A percentile compares a stretch with the other conserved stretches of the same genome.
These are phyloP conservation scores for Collybia sp. DNA, from an alignment of 768 basidiomycete species.

Conservation along the genomic window DNA sequence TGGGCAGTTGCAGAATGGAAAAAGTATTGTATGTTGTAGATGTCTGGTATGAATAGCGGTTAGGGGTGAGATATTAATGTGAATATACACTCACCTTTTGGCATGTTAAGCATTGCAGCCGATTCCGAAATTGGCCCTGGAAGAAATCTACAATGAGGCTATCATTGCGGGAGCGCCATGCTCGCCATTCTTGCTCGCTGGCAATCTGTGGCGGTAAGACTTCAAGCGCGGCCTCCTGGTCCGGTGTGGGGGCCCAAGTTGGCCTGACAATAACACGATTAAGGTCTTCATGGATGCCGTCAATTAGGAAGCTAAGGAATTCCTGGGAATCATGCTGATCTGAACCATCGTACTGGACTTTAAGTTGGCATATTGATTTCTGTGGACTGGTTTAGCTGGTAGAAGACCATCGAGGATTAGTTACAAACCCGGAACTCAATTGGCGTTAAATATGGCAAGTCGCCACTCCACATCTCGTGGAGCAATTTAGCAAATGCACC, in stretches of 20 bases:
- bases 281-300: constrained; percentile 87
- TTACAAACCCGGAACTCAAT: constrained; percentile 73
- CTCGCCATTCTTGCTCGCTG: constrained; percentile 88
- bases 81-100: constrained; percentile 53
- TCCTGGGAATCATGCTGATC: constrained; percentile 99
- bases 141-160: constrained; percentile 95
- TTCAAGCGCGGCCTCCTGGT: constrained; percentile 87
- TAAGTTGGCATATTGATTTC: constrained; percentile 45
- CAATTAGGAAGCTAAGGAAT: constrained; percentile 90
- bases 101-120: constrained; percentile 87
- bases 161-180: constrained; percentile 87
- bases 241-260: constrained; percentile 56
- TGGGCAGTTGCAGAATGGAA: constrained; percentile 90
- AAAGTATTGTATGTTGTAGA: constrained; percentile 97
- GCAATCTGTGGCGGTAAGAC: constrained; percentile 82
- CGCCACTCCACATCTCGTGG: constrained; percentile 84
- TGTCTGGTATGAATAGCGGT: constrained; percentile 48
- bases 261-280: constrained; percentile 80
- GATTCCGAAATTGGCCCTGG: constrained; percentile 94
- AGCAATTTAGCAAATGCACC: constrained; percentile 80
- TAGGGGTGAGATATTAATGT: not conserved
- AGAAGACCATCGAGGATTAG: not conserved
- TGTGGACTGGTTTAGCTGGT: constrained; percentile 10
- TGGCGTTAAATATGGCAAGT: constrained; percentile 79
- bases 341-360: constrained; percentile 72